A percentile compares a stretch with the other conserved stretches of the same genome.
Conservation (phyloP, 2,329 filamentous ascomycete genomes). For the Botrytis medusae region DNA sequence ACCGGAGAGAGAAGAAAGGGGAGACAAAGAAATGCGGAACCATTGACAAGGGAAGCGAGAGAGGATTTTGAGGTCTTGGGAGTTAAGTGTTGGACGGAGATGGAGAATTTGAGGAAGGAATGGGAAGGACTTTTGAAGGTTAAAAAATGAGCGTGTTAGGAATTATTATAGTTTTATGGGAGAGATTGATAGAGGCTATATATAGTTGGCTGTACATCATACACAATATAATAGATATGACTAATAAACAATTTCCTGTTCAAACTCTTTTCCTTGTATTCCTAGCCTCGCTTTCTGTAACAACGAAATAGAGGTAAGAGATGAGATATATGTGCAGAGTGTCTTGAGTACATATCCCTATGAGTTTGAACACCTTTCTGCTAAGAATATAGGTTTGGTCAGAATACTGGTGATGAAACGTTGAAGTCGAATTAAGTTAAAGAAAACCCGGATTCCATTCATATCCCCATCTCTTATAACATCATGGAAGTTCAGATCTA, state of each 20-base stretch:
- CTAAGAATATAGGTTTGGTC: background rate
- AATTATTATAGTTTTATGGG: background rate
- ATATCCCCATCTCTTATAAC: background rate
- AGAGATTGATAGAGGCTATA: background rate
- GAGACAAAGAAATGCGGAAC: constrained; percentile 57
- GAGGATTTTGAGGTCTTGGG: constrained; percentile 63
- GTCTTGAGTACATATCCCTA: background rate
- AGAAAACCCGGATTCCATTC: background rate
- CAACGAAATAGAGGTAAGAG: background rate
- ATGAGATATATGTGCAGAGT: background rate
- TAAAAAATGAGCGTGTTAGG: constrained; percentile 10
- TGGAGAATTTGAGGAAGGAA: constrained; percentile 67
- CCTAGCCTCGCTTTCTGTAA: background rate
- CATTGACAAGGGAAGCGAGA: constrained; percentile 60
- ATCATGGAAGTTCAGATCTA: background rate
- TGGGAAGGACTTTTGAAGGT: constrained; percentile 54
- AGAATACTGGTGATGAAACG: background rate
- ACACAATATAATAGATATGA: background rate
- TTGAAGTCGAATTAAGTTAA: background rate
- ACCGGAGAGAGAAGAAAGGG: constrained; percentile 52
- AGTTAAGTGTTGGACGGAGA: constrained; percentile 62
- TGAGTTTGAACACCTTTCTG: background rate
- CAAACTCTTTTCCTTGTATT: background rate
- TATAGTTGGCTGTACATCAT: background rate
- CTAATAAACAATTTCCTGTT: background rate